phyloP scores from a whole-genome alignment of 2,329 filamentous ascomycete genomes.

The Coniochaeta hoffmannii region DNA sequence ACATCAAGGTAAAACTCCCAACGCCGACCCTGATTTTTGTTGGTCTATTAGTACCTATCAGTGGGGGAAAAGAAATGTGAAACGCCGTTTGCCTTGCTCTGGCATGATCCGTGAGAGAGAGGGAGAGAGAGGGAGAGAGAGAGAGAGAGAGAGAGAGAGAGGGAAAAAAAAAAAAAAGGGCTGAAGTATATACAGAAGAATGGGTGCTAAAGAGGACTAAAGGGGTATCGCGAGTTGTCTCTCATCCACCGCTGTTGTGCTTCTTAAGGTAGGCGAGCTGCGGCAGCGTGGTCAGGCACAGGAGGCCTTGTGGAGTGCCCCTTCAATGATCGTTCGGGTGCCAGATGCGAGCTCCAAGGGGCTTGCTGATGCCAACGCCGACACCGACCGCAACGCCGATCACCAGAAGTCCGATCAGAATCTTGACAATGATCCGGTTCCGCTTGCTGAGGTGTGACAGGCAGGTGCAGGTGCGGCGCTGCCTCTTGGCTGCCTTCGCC shows the following conservation, averaged over 20 bases:
- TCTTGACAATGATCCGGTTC: constrained; percentile 45
- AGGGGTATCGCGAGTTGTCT: background rate
- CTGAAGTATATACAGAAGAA: constrained; percentile 1
- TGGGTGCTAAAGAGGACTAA: background rate
- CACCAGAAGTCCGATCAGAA: constrained; percentile 44
- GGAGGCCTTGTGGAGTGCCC: background rate
- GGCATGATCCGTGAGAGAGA: background rate
- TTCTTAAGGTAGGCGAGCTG: background rate
- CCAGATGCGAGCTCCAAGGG: constrained; percentile 53
- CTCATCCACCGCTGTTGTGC: background rate
- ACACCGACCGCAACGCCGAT: constrained; percentile 46
- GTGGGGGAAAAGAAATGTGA: background rate
- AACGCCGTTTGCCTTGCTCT: background rate
- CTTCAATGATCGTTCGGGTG: constrained; percentile 11
- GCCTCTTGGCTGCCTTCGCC: constrained; percentile 48
- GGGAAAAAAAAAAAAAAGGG: too few relatives aligned
- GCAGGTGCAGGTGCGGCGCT: constrained; percentile 41
- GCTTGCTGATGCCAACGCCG: constrained; percentile 55
- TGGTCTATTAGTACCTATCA: background rate
- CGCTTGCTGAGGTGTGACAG: constrained; percentile 46
- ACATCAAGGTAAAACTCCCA: background rate
- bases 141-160: background rate
- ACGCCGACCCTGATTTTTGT: background rate
- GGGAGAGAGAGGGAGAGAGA: background rate
- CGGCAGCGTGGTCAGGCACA: background rate